Evolutionary conservation across 225 moss, liverwort and hornwort species (phyloP).

Genomic region (Lunularia cruciata): DNA sequence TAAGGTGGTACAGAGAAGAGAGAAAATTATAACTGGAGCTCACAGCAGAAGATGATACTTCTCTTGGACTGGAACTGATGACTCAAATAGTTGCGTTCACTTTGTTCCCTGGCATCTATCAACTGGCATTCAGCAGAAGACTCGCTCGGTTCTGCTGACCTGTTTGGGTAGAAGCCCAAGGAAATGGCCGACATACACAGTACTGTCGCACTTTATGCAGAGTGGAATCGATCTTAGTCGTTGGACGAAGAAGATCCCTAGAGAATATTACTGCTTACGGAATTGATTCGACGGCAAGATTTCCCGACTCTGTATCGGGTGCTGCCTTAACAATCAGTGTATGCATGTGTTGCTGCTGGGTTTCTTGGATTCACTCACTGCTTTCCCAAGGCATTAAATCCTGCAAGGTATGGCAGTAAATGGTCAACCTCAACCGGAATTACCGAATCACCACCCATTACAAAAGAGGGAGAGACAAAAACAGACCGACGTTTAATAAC

Average conservation of each 20-base stretch:
- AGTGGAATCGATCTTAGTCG: background rate
- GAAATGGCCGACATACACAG: background rate
- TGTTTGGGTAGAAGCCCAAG: background rate
- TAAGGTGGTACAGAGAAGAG: background rate
- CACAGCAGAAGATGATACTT: no score
- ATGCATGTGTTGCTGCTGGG: background rate
- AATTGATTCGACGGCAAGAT: background rate
- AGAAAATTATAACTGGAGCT: no score
- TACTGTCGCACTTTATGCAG: conserved; percentile 2
- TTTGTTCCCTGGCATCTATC: background rate
- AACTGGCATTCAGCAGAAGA: background rate
- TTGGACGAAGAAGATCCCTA: conserved; percentile 9
- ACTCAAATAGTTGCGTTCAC: background rate
- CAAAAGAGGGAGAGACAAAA: background rate
- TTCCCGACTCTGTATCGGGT: background rate
- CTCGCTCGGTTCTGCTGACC: background rate
- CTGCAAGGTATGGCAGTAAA: background rate
- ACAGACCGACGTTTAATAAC: background rate
- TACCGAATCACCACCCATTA: background rate
- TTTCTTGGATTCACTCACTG: background rate
- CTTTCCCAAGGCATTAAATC: background rate
- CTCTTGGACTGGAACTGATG: background rate
- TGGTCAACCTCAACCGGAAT: background rate
- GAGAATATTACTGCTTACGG: background rate
- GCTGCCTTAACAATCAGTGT: background rate